Percentiles rank a stretch among this genome's conserved stretches.
Evolutionary conservation across 192 early-diverging fungal species (phyloP).

Genomic region (Coemansia sp.): DNA sequence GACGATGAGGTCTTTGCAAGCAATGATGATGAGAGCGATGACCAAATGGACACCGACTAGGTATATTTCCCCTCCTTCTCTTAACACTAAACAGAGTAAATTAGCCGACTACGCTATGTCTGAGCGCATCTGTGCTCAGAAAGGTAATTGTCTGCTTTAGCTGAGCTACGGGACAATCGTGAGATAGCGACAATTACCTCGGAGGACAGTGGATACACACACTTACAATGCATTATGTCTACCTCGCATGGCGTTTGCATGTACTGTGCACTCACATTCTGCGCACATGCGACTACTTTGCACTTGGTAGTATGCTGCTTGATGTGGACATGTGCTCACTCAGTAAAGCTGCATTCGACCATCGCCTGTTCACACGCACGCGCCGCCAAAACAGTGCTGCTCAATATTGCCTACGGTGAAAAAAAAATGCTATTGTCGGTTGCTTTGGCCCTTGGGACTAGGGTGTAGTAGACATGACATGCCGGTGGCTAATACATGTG

Average conservation of each 20-base stretch:
- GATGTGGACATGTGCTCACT: neutral
- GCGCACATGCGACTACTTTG: neutral
- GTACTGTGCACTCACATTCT: neutral
- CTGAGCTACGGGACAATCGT: neutral
- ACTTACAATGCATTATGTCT: neutral
- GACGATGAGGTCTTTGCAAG: neutral
- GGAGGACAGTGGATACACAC: neutral
- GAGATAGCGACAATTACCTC: neutral
- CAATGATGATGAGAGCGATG: conserved; percentile 15
- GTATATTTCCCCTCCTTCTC: neutral
- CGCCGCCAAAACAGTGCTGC: conserved; percentile 1
- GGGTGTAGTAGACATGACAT: neutral
- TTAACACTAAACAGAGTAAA: neutral
- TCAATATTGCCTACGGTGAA: neutral
- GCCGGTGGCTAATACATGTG: neutral
- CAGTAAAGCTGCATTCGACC: neutral
- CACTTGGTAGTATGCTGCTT: neutral
- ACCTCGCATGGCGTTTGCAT: neutral
- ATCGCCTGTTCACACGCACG: neutral
- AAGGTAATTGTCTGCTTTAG: neutral
- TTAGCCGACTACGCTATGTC: neutral
- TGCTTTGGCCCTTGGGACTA: neutral
- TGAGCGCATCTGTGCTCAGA: neutral
- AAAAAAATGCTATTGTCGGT: neutral
- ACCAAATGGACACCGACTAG: conserved; percentile 33